These are phyloP conservation scores for Pyricularia pennisetigena DNA, from an alignment of 2,329 filamentous ascomycete species.

Conservation along the genomic window DNA sequence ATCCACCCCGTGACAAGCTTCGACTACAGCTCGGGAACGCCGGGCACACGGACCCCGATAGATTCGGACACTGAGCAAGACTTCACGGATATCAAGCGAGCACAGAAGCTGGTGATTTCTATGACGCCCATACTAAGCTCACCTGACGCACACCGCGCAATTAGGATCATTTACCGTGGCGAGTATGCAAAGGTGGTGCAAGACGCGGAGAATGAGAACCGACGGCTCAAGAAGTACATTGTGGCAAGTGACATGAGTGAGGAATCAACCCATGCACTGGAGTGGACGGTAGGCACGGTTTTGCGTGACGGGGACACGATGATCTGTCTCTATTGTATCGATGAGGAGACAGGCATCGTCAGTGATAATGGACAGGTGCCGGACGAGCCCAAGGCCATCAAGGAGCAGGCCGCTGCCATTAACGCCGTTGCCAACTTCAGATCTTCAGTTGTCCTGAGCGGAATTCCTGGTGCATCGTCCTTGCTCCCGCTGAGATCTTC, in stretches of 20 bases:
- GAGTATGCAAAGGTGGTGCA: conserved; percentile 69
- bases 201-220: conserved; percentile 68
- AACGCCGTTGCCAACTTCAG: conserved; percentile 46
- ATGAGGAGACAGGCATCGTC: conserved; percentile 67
- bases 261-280: conserved; percentile 87
- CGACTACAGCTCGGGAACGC: conserved; percentile 50
- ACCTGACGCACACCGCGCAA: conserved; percentile 67
- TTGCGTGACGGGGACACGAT: conserved; percentile 89
- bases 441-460: conserved; percentile 14
- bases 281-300: conserved; percentile 96
- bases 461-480: conserved; percentile 16
- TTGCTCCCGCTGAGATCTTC: conserved; percentile 21
- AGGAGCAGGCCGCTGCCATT: conserved; percentile 64
- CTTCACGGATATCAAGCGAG: conserved; percentile 73
- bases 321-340: conserved; percentile 85
- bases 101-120: conserved; percentile 73
- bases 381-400: conserved; percentile 65
- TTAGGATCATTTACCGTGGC: conserved; percentile 84
- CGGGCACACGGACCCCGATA: conserved; percentile 45
- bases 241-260: conserved; percentile 94
- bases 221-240: conserved; percentile 78
- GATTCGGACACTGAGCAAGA: conserved; percentile 84
- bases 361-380: conserved; percentile 43
- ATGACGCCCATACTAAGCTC: conserved; percentile 73
- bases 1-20: conserved; percentile 82